Conservation (phyloP, 202 grass and related monocot species). For the Schoenoplectus triqueter region DNA sequence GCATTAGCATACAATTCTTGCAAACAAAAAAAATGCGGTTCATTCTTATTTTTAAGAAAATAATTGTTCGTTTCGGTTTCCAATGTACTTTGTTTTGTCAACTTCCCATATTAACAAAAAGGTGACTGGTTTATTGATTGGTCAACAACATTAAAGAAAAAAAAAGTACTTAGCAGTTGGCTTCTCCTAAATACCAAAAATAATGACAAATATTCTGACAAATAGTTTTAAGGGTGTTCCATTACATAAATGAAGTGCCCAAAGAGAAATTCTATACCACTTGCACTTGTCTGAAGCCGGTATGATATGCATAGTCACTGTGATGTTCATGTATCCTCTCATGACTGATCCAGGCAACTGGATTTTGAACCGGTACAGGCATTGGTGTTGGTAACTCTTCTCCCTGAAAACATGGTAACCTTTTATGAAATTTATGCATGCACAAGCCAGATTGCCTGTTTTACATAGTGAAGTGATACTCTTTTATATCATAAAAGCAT, state of each 20-base stretch:
- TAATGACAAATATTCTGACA: constrained; percentile 29
- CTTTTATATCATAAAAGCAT: background rate
- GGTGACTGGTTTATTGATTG: background rate
- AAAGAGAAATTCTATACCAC: constrained; percentile 30
- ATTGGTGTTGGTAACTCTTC: constrained; percentile 21
- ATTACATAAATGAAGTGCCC: constrained; percentile 6
- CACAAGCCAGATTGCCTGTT: background rate
- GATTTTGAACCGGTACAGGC: background rate
- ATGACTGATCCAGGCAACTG: constrained; percentile 36
- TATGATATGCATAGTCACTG: constrained; percentile 37
- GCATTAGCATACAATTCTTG: background rate
- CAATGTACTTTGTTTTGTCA: background rate
- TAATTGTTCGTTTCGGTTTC: background rate
- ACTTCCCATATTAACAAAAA: background rate
- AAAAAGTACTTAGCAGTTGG: background rate
- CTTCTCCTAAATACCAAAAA: constrained; percentile 29
- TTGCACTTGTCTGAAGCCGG: constrained; percentile 35
- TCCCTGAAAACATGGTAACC: constrained; percentile 29
- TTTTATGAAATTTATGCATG: constrained; percentile 9
- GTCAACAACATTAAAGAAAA: background rate
- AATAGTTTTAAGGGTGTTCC: background rate
- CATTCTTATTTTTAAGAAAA: background rate
- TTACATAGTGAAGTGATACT: background rate
- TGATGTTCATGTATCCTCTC: constrained; percentile 37
- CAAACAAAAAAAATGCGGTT: background rate